These are phyloP conservation scores for Salix purpurea DNA, from an alignment of 345 rosid genomes.

Conservation along the genomic window DNA sequence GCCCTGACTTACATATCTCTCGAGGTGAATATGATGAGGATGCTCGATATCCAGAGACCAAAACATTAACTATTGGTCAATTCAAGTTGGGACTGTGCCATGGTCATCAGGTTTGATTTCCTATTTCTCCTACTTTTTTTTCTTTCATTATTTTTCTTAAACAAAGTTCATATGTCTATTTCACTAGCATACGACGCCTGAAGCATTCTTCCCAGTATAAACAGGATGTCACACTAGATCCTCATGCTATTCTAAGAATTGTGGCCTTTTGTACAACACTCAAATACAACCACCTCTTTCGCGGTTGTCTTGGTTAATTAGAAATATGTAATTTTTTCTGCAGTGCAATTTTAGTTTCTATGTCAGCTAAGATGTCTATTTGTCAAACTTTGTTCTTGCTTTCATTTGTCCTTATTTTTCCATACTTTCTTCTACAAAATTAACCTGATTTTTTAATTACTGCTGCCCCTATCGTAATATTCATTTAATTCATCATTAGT, in stretches of 20 bases:
- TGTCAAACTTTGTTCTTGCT: background rate
- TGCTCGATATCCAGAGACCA: constrained; percentile 72
- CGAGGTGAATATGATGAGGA: constrained; percentile 92
- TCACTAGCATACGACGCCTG: background rate
- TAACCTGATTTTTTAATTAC: background rate
- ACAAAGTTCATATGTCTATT: background rate
- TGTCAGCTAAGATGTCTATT: background rate
- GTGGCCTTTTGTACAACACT: background rate
- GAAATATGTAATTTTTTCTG: background rate
- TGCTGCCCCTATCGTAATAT: background rate
- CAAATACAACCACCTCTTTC: background rate
- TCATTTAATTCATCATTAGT: background rate
- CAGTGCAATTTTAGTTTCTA: background rate
- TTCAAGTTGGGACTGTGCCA: constrained; percentile 92
- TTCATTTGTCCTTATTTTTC: background rate
- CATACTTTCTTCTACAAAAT: background rate
- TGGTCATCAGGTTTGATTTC: constrained; percentile 76
- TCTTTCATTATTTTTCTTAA: background rate
- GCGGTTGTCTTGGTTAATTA: background rate
- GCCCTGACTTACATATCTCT: constrained; percentile 82
- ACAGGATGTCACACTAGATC: background rate
- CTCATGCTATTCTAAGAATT: too few species aligned
- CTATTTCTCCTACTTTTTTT: background rate
- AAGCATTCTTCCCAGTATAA: background rate
- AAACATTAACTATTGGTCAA: constrained; percentile 84